Conservation (phyloP, 306 rosid genomes). For the Acacia confusa region DNA sequence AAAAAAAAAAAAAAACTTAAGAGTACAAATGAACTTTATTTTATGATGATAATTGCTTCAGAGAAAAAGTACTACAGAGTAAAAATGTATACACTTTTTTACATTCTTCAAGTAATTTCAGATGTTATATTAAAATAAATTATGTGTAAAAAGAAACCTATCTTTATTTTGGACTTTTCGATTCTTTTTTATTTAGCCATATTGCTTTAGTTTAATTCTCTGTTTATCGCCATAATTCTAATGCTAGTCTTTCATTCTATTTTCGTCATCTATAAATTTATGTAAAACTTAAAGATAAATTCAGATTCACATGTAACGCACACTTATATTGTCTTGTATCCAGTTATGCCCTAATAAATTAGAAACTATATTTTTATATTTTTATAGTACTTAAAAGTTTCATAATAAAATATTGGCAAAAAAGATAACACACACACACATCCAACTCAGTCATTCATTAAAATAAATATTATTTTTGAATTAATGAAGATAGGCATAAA, state of each 20-base stretch:
- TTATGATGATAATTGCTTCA: background rate
- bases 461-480: background rate
- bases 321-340: background rate
- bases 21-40: conserved; percentile 56
- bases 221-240: background rate
- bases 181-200: background rate
- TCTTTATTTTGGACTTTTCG: background rate
- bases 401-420: background rate
- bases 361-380: background rate
- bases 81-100: background rate
- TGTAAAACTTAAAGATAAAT: background rate
- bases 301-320: background rate
- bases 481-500: background rate
- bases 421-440: background rate
- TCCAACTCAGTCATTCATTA: background rate
- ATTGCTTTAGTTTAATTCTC: background rate
- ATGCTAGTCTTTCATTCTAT: background rate
- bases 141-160: background rate
- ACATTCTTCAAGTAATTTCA: background rate
- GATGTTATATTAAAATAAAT: background rate
- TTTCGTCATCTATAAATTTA: background rate
- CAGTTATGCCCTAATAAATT: too few species aligned
- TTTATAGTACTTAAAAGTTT: background rate
- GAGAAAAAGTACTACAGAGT: background rate
- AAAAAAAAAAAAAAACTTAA: background rate